Base-by-base conservation (phyloP, 805 yeast genomes). In the Lachancea meyersii region DNA sequence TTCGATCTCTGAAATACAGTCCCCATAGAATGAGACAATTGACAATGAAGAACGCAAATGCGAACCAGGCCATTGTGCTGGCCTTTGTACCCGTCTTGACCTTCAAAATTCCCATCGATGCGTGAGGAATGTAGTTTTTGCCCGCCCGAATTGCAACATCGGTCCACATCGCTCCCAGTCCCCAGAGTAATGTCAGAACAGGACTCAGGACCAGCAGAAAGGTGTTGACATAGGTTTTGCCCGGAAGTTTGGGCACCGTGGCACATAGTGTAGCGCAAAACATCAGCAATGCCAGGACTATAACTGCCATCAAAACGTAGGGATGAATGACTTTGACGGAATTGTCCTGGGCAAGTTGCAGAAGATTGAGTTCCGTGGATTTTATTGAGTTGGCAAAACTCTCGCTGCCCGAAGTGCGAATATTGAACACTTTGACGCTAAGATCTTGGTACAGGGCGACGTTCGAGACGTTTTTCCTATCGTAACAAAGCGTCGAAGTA, bases 161-260 rank as follows among this genome's bases (percentile, higher is more conserved):
- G 38, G 72, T 72, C 67, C 83, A 72, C 75, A 80, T 78, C 1
- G 84, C 68, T 2, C 84, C 84, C 22, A 79, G 60, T 0, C 83
- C 85, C 82, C 84, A 79, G 2, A 79, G 33, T 3, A 79, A 54
- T 4, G 70, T 64, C 35, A 68, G 50, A 0, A 64, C 45, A 0
- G 68, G 58, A 16, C 73, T 60, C 21, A 73, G 46, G 4, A 52
- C 50, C 46, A 66, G 54, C 40, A 52, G 55, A 21, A 53, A 51
- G 40, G 49, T 61, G 45, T 51, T 60, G 18, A 65, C 40, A 11
- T 51, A 24, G 13, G 43, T 17, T 44, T 55, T 67, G 34, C 38
- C 56, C 3, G 86, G 86, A 10, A 79, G 47, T 11, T 69, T 64
- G 1, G 84, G 82, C 4, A 78, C 47, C 0, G 65, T 46, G 3